These are phyloP conservation scores for Ascoidea tarda DNA, from an alignment of 805 yeast genomes.

Conservation along the genomic window DNA sequence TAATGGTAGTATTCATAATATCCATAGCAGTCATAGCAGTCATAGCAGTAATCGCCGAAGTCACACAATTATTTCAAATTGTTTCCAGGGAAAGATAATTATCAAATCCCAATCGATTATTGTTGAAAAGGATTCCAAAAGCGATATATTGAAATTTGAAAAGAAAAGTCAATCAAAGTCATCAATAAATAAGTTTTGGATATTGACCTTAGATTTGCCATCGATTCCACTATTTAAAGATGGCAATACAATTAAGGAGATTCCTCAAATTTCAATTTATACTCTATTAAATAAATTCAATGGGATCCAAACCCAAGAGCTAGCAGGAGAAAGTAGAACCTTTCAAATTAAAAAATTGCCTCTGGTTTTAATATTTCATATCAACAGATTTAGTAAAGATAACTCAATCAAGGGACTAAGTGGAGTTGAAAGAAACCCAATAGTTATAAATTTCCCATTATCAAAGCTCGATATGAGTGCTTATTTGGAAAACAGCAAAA, in stretches of 20 bases:
- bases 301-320: constrained; percentile 19
- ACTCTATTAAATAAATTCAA: constrained; percentile 29
- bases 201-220: constrained; percentile 47
- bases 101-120: constrained; percentile 17
- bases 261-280: constrained; percentile 36
- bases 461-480: constrained; percentile 15
- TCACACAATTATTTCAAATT: constrained; percentile 18
- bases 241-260: constrained; percentile 26
- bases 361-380: constrained; percentile 36
- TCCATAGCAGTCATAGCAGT: constrained; percentile 15
- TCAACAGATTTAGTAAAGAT: constrained; percentile 34
- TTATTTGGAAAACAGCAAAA: constrained; percentile 18
- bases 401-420: constrained; percentile 14
- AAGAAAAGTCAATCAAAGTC: constrained; percentile 11
- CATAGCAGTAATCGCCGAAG: constrained; percentile 7
- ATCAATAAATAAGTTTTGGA: constrained; percentile 28
- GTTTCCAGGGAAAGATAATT: constrained; percentile 41
- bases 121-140: constrained; percentile 14
- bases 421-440: constrained; percentile 36
- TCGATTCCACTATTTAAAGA: constrained; percentile 39
- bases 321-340: constrained; percentile 21
- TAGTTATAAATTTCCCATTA: constrained; percentile 46
- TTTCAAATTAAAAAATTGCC: constrained; percentile 34
- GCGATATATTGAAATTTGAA: constrained; percentile 12
- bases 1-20: constrained; percentile 11